Evolutionary conservation across 495 filamentous ascomycete genomes (phyloP).

Genomic region (Jackrogersella minutella): DNA sequence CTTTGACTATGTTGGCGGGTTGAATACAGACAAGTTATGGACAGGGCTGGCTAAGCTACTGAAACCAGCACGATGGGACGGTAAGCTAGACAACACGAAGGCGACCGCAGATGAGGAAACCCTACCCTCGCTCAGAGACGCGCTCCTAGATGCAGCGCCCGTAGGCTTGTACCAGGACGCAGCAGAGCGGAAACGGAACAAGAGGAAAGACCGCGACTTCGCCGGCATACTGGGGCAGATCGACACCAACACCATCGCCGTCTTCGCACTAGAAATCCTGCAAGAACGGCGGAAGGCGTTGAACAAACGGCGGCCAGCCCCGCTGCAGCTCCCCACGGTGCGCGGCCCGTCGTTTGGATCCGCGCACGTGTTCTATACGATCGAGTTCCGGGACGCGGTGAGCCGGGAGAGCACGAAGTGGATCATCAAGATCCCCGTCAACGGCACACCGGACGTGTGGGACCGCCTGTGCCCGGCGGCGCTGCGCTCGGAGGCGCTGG

Average conservation of each 20-base stretch:
- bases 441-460: conserved; percentile 33
- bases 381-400: conserved; percentile 10
- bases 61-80: conserved; percentile 1
- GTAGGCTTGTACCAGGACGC: background rate
- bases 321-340: conserved; percentile 22
- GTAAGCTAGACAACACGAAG: background rate
- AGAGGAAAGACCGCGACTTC: conserved; percentile 15
- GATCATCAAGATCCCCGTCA: conserved; percentile 38
- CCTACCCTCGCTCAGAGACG: conserved; percentile 26
- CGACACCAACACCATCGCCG: conserved; percentile 30
- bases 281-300: conserved; percentile 1
- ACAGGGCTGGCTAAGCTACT: conserved; percentile 2
- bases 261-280: conserved; percentile 22
- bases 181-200: background rate
- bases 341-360: conserved; percentile 29
- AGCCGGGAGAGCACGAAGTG: conserved; percentile 18
- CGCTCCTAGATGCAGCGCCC: conserved; percentile 22
- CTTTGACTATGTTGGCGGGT: conserved; percentile 31
- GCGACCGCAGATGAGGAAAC: background rate
- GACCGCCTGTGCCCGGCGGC: conserved; percentile 24
- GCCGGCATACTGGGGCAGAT: conserved; percentile 30
- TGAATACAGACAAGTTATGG: conserved; percentile 24
- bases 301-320: background rate
- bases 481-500: conserved; percentile 33
- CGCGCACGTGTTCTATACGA: conserved; percentile 35